These are phyloP conservation scores for Aspergillus caelatus DNA, from an alignment of 2,329 filamentous ascomycete genomes.

Conservation along the genomic window DNA sequence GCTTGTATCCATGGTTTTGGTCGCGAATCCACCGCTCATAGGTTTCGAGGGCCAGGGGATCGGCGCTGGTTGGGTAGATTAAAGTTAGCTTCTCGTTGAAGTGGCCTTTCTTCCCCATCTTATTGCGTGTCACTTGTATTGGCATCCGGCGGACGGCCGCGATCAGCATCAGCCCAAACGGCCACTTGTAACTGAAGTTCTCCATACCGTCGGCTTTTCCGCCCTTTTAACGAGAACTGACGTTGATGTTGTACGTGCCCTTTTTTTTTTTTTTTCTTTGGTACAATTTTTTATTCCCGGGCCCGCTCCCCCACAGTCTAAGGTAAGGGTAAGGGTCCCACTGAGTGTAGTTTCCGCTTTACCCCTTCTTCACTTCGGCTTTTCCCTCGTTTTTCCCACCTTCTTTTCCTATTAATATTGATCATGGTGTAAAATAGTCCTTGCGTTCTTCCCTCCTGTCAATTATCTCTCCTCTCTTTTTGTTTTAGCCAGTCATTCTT, in stretches of 20 bases:
- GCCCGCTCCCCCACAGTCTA: background rate
- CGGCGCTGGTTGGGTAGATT: background rate
- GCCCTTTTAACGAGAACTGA: background rate
- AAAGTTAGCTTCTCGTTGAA: background rate
- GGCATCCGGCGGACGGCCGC: background rate
- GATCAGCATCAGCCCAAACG: background rate
- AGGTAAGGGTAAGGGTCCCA: background rate
- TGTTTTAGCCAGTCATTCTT: background rate
- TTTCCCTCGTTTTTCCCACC: background rate
- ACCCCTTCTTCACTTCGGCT: background rate
- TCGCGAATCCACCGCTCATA: background rate
- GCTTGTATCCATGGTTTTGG: background rate
- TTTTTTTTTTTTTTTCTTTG: background rate
- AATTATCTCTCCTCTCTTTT: background rate
- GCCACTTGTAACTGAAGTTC: background rate
- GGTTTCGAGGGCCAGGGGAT: background rate
- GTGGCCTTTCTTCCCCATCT: background rate
- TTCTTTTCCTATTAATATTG: background rate
- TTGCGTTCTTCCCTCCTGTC: background rate
- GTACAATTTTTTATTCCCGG: background rate
- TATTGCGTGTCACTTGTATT: background rate
- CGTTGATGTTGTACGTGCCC: background rate
- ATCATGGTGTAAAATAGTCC: background rate
- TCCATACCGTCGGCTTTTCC: background rate
- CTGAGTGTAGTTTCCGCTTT: background rate